These are phyloP conservation scores for Cryptosporidium viatorum DNA, from an alignment of 169 alveolate species.

Conservation along the genomic window DNA sequence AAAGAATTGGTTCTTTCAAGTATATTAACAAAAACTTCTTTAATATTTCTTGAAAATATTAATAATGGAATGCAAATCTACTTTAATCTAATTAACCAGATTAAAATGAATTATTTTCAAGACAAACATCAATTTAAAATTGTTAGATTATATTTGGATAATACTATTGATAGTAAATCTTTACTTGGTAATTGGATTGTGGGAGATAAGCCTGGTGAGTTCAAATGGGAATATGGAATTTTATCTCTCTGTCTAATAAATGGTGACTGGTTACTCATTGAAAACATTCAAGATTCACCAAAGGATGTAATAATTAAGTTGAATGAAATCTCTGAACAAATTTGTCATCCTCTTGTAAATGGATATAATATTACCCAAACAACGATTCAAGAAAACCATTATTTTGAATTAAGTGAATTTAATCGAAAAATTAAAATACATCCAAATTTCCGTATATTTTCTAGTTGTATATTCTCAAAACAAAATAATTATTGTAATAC, in stretches of 20 bases:
- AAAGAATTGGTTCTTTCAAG: background rate
- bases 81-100: background rate
- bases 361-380: conserved; percentile 79
- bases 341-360: conserved; percentile 80
- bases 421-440: conserved; percentile 8
- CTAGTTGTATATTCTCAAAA: conserved; percentile 6
- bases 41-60: conserved; percentile 43
- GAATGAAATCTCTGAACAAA: conserved; percentile 80
- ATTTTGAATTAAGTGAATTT: conserved; percentile 46
- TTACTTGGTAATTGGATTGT: conserved; percentile 85
- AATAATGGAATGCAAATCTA: conserved; percentile 37
- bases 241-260: conserved; percentile 82
- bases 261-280: conserved; percentile 87
- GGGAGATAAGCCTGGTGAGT: conserved; percentile 83
- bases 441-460: conserved; percentile 43
- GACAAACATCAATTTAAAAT: conserved; percentile 24
- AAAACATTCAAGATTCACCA: conserved; percentile 82
- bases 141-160: conserved; percentile 83
- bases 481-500: conserved; percentile 22
- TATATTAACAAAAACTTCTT: conserved; percentile 5
- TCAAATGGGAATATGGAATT: conserved; percentile 84
- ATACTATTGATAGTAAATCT: conserved; percentile 83
- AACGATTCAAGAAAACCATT: conserved; percentile 12
- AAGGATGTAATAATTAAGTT: conserved; percentile 80
- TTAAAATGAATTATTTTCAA: background rate